Conservation (phyloP, 2,329 filamentous ascomycete genomes). For the Claviceps fusiformis region DNA sequence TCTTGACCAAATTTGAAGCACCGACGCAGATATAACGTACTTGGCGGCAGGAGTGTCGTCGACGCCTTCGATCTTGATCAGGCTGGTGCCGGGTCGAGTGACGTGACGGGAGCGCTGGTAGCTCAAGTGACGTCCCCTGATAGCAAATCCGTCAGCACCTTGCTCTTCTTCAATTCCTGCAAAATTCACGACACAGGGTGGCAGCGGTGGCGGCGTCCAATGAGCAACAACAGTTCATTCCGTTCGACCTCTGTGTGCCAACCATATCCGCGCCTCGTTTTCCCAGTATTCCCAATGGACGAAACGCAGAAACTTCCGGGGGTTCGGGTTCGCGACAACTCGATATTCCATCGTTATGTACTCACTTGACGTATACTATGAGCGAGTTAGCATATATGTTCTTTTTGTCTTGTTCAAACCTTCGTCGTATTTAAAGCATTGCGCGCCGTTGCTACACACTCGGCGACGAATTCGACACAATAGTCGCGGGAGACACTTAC, state of each 20-base stretch:
- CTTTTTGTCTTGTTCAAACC: background rate
- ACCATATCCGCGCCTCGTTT: background rate
- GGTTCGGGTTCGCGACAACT: background rate
- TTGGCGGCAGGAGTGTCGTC: constrained; percentile 79
- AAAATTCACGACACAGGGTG: background rate
- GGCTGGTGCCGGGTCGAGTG: constrained; percentile 78
- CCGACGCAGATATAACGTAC: constrained; percentile 36
- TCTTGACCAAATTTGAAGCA: background rate
- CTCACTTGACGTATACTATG: constrained; percentile 82
- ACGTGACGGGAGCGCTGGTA: constrained; percentile 92
- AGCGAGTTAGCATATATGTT: background rate
- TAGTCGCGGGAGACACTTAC: constrained; percentile 41
- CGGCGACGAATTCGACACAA: background rate
- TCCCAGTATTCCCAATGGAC: background rate
- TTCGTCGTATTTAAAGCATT: constrained; percentile 20
- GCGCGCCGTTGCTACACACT: background rate
- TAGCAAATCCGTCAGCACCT: background rate
- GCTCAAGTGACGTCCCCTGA: constrained; percentile 91
- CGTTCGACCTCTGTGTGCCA: background rate
- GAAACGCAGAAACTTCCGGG: background rate
- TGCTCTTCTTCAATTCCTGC: background rate
- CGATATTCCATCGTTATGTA: constrained; percentile 17
- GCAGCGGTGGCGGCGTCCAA: background rate
- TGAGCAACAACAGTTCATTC: background rate
- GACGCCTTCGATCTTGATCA: constrained; percentile 98